Base-by-base conservation (phyloP, 2,329 filamentous ascomycete species). In the Aspergillus fumigatiaffinis region DNA sequence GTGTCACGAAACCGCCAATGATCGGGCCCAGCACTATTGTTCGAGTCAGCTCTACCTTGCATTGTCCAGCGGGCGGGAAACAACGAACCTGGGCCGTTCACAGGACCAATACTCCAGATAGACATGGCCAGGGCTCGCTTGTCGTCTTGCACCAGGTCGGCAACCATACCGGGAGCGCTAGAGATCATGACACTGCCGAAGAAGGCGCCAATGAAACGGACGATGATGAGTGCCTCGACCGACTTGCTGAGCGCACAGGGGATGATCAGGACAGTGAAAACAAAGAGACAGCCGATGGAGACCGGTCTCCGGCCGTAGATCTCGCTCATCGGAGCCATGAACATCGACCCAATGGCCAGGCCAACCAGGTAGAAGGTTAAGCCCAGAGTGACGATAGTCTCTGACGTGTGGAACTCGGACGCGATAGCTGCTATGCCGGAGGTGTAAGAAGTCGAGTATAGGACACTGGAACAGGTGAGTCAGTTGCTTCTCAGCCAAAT, bases 61-160 rank as follows among this genome's bases (percentile, higher is more conserved):
- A 47, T 3, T 0, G 1, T n/a, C 6, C 3, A 21, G 10, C 9
- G 5, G 4, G 10, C 35, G 17, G 9, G 38, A 4, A 46, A 41
- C 2, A 17, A 66, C 60, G 66, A 60, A 74, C 74, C 76, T 52
- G 75, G 89, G 17, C 89, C 92, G 68, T 96, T 96, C 71, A 96
- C 83, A 0, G 92, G 92, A 0, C 91, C 92, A 54, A 96, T 86
- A 59, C 82, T 85, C 86, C 91, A 96, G 35, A 96, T 80, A 4
- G 87, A 90, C 74, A 96, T 91, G 46, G 88, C 88, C n/a, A 94
- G 76, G 2, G 91, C 90, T 17, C 92, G 86, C 66, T 89, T 86
- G 51, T 95, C 86, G 49, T 93, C 90, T 14, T 83, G 82, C n/a
- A 90, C 86, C 51, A 96, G 87, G 71, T 97, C 92, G 28, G 89